These are phyloP conservation scores for Microbotryum lychnidis-dioicae DNA, from an alignment of 1,284 basidiomycete species.

Conservation along the genomic window DNA sequence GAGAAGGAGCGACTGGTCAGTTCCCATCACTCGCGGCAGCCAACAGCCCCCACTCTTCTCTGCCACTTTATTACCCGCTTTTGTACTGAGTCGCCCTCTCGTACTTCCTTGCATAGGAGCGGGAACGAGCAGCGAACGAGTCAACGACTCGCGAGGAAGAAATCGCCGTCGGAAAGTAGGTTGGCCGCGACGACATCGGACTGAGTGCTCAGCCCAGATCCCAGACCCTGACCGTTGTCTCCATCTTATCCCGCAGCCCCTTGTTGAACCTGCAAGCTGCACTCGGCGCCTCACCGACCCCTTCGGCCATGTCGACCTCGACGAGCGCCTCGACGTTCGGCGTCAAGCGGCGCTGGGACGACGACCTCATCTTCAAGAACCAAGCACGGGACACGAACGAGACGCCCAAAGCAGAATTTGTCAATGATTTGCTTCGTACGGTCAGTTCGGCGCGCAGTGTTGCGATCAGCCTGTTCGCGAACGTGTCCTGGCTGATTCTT, in stretches of 20 bases:
- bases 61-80: neutral
- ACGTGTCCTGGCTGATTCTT: slow-evolving; percentile 32
- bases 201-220: too few species aligned
- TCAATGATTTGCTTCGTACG: slow-evolving; percentile 83
- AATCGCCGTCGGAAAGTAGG: slow-evolving; percentile 56
- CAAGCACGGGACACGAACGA: slow-evolving; percentile 64
- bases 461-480: neutral
- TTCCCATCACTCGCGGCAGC: neutral
- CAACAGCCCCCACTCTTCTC: neutral
- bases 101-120: slow-evolving; percentile 49
- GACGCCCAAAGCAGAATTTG: slow-evolving; percentile 63
- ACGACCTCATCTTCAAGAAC: slow-evolving; percentile 91
- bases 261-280: slow-evolving; percentile 80
- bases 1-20: slow-evolving; percentile 64
- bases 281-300: slow-evolving; percentile 58
- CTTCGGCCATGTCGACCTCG: slow-evolving; percentile 58
- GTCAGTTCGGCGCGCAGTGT: slow-evolving; percentile 47
- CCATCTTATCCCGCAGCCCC: slow-evolving; percentile 50
- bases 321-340: slow-evolving; percentile 53
- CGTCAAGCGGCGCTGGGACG: slow-evolving; percentile 86
- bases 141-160: slow-evolving; percentile 62
- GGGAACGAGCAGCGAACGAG: slow-evolving; percentile 54
- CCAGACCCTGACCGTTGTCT: neutral
- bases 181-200: neutral
- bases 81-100: neutral